Percentiles rank a stretch among this genome's conserved stretches.
Conservation (phyloP, 495 filamentous ascomycete genomes). For the Lichenothelia convexa region DNA sequence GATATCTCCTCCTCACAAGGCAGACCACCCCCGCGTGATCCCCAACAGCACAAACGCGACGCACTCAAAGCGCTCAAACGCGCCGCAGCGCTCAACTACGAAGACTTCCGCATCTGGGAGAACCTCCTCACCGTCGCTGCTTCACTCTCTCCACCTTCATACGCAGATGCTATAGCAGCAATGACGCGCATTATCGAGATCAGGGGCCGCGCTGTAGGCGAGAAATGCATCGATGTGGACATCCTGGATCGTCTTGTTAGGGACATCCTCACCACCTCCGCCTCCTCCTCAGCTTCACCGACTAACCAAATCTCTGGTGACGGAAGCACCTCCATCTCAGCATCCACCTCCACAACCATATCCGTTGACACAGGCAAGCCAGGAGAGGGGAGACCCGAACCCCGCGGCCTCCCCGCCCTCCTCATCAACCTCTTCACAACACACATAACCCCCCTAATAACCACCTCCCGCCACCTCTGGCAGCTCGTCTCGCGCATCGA, state of each 20-base stretch:
- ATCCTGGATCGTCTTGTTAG: slow-evolving; percentile 53
- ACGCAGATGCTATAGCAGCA: slow-evolving; percentile 53
- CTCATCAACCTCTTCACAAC: slow-evolving; percentile 58
- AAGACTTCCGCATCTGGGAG: slow-evolving; percentile 84
- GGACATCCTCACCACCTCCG: slow-evolving; percentile 35
- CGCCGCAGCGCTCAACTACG: slow-evolving; percentile 60
- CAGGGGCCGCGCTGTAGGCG: slow-evolving; percentile 44
- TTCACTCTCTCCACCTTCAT: slow-evolving; percentile 54
- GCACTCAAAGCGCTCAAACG: slow-evolving; percentile 70
- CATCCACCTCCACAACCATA: background rate
- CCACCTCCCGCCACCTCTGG: slow-evolving; percentile 58
- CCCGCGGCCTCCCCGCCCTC: slow-evolving; percentile 17
- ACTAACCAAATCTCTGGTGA: too few relatives aligned
- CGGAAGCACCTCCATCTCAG: too few relatives aligned
- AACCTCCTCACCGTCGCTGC: slow-evolving; percentile 78
- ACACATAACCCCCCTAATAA: slow-evolving; percentile 63
- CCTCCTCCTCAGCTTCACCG: too few relatives aligned
- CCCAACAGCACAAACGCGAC: slow-evolving; percentile 44
- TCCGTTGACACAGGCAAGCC: slow-evolving; percentile 13
- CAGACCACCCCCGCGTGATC: slow-evolving; percentile 19
- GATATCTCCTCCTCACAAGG: slow-evolving; percentile 2
- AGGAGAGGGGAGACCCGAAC: slow-evolving; percentile 19
- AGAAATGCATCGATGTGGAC: slow-evolving; percentile 57
- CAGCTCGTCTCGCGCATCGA: slow-evolving; percentile 49
- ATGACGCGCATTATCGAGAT: slow-evolving; percentile 59